Percentiles rank a stretch among this genome's conserved stretches.
Evolutionary conservation across 495 filamentous ascomycete species (phyloP).

Genomic region (Lophiotrema nucula): DNA sequence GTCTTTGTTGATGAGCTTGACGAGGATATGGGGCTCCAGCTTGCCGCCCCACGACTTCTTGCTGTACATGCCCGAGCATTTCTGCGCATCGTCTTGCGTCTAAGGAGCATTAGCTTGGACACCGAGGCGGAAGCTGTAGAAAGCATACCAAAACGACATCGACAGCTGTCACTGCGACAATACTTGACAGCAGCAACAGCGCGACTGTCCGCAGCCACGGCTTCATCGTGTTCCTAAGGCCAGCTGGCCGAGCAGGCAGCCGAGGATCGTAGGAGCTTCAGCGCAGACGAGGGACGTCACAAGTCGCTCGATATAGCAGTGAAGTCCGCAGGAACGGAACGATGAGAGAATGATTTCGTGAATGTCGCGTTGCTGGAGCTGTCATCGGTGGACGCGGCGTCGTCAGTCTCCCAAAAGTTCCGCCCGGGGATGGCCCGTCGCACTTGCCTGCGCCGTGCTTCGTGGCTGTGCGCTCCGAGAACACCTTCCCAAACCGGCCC

Average conservation of each 20-base stretch:
- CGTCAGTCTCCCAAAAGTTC: slow-evolving; percentile 16
- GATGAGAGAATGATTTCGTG: background rate
- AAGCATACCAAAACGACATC: slow-evolving; percentile 33
- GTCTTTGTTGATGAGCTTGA: slow-evolving; percentile 68
- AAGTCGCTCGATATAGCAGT: background rate
- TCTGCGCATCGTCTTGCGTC: slow-evolving; percentile 71
- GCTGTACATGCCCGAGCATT: slow-evolving; percentile 98
- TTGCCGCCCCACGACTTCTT: slow-evolving; percentile 84
- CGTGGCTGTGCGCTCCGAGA: no score
- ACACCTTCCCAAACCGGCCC: no score
- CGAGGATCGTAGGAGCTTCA: background rate
- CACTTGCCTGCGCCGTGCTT: no score
- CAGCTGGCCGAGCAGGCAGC: slow-evolving; percentile 22
- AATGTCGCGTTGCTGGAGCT: background rate
- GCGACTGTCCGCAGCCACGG: slow-evolving; percentile 21
- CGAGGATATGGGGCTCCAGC: slow-evolving; percentile 82
- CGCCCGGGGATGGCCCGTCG: slow-evolving; percentile 1
- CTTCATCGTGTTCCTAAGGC: slow-evolving; percentile 26
- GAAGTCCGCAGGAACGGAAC: background rate
- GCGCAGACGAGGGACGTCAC: background rate
- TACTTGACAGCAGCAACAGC: slow-evolving; percentile 26
- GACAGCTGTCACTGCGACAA: slow-evolving; percentile 27
- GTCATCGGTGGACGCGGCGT: background rate
- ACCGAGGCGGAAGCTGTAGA: background rate
- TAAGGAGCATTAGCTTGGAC: slow-evolving; percentile 55